phyloP scores from a whole-genome alignment of 2,329 filamentous ascomycete species.

The Penicillium sp. region DNA sequence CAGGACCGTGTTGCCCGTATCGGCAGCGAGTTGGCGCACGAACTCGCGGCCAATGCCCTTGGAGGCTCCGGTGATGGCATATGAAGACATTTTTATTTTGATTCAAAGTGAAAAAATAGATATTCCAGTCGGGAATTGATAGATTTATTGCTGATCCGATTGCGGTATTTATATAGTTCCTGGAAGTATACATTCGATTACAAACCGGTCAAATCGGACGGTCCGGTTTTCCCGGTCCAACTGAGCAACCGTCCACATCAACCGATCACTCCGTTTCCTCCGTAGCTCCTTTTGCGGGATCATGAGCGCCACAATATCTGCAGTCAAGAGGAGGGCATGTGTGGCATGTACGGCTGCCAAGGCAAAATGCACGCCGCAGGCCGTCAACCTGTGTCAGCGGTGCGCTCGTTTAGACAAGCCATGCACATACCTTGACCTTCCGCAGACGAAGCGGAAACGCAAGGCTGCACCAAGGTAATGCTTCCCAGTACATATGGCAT shows the following conservation, averaged over 20 bases:
- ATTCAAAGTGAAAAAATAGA: no score
- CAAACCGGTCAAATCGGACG: background rate
- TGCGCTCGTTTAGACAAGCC: background rate
- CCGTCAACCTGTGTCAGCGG: background rate
- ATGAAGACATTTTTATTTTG: background rate
- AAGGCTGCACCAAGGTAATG: background rate
- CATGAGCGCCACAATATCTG: background rate
- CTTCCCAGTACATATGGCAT: background rate
- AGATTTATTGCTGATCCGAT: background rate
- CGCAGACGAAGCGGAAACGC: background rate
- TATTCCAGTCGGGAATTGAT: background rate
- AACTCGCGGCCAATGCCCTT: background rate
- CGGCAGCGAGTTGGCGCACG: background rate
- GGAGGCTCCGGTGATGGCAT: background rate
- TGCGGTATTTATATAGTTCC: background rate
- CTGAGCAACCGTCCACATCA: background rate
- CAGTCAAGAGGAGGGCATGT: background rate
- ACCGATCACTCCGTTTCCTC: background rate
- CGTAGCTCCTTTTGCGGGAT: background rate
- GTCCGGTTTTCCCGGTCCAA: background rate
- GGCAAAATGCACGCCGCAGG: background rate
- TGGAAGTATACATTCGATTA: background rate
- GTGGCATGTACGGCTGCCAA: background rate
- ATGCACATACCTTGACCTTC: background rate
- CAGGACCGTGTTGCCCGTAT: background rate